Conservation (phyloP, 1,284 basidiomycete species). For the Moesziomyces parantarcticus region DNA sequence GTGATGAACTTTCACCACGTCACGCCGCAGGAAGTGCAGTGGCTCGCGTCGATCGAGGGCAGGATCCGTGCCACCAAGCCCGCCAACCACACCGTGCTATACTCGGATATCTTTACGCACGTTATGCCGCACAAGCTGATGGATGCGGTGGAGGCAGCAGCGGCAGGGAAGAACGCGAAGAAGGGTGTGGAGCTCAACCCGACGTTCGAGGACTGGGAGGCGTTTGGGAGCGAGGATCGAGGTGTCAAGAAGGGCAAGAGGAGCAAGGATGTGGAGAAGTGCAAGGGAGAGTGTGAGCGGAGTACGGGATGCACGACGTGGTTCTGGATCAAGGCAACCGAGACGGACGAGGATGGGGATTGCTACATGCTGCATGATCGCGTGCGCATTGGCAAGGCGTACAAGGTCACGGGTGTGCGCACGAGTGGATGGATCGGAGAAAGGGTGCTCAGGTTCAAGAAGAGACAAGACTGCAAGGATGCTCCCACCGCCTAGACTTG, state of each 20-base stretch:
- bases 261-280: not conserved
- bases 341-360: slow-evolving; percentile 9
- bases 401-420: slow-evolving; percentile 14
- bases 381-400: slow-evolving; percentile 20
- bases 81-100: slow-evolving; percentile 10
- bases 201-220: slow-evolving; percentile 20
- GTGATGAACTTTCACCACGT: slow-evolving; percentile 36
- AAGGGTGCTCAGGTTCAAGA: slow-evolving; percentile 16
- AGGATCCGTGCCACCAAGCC: slow-evolving; percentile 9
- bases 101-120: slow-evolving; percentile 26
- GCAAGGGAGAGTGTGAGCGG: slow-evolving; percentile 15
- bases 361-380: slow-evolving; percentile 29
- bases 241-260: slow-evolving; percentile 3
- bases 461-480: slow-evolving; percentile 19
- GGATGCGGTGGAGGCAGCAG: not conserved
- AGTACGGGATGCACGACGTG: slow-evolving; percentile 24
- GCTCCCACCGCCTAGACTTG: slow-evolving; percentile 5
- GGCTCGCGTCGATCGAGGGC: slow-evolving; percentile 7
- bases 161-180: not conserved
- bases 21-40: slow-evolving; percentile 11
- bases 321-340: slow-evolving; percentile 29
- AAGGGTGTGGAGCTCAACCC: slow-evolving; percentile 15
- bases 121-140: slow-evolving; percentile 9
- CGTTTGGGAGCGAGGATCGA: slow-evolving; percentile 10
- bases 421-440: slow-evolving; percentile 35